Conservation (phyloP, 495 filamentous ascomycete genomes). For the Trichoderma orchidacearum region DNA sequence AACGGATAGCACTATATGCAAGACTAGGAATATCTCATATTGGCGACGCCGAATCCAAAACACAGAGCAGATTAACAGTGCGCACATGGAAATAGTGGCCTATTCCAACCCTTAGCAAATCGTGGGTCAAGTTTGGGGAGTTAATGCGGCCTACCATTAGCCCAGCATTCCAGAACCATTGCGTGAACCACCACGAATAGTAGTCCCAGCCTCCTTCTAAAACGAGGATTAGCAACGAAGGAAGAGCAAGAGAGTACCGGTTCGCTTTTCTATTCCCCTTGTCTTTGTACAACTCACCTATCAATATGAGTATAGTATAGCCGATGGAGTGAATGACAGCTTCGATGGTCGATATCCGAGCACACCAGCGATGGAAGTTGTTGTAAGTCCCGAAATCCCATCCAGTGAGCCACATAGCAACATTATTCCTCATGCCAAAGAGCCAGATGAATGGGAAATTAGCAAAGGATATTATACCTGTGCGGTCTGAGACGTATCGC, state of each 20-base stretch:
- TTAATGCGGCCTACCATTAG: neutral
- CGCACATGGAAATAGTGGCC: slow-evolving; percentile 34
- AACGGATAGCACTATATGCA: slow-evolving; percentile 20
- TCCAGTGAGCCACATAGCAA: slow-evolving; percentile 26
- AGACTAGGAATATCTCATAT: slow-evolving; percentile 25
- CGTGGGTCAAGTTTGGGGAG: neutral
- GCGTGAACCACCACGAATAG: neutral
- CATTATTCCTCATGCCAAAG: slow-evolving; percentile 24
- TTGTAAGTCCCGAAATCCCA: slow-evolving; percentile 27
- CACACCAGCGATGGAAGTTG: slow-evolving; percentile 28
- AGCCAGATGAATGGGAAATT: slow-evolving; percentile 20
- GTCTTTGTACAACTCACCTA: slow-evolving; percentile 1
- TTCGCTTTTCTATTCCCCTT: no score
- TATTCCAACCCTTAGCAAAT: slow-evolving; percentile 5
- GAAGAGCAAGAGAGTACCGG: no score
- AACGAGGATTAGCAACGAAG: neutral
- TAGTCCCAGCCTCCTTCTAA: slow-evolving; percentile 1
- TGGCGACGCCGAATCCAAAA: slow-evolving; percentile 15
- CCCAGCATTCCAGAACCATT: slow-evolving; percentile 1
- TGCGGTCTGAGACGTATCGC: slow-evolving; percentile 22
- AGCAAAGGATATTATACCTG: slow-evolving; percentile 18
- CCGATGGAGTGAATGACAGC: slow-evolving; percentile 18
- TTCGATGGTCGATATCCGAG: slow-evolving; percentile 18
- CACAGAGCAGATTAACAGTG: slow-evolving; percentile 30
- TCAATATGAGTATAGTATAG: slow-evolving; percentile 11